A percentile compares a stretch with the other conserved stretches of the same genome.
These are phyloP conservation scores for Orychophragmus violaceus DNA, from an alignment of 345 rosid genomes.

Conservation along the genomic window DNA sequence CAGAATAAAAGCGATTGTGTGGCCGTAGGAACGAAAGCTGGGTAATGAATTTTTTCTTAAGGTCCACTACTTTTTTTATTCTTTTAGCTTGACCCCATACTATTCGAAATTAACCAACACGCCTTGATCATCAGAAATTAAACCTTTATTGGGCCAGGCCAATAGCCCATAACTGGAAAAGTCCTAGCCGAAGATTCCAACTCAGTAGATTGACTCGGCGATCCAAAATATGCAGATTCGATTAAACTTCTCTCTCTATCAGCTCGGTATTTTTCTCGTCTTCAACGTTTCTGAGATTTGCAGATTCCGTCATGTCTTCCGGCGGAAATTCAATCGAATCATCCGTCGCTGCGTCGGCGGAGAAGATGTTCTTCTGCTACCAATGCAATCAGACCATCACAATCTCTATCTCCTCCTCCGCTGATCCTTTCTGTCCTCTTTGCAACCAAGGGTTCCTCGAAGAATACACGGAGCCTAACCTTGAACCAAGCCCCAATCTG, in stretches of 20 bases:
- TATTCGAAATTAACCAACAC: not conserved
- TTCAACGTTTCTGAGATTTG: not conserved
- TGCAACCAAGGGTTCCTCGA: constrained; percentile 59
- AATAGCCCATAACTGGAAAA: too few species aligned
- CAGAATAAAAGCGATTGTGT: constrained; percentile 13
- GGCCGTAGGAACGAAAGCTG: constrained; percentile 8
- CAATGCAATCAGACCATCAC: constrained; percentile 54
- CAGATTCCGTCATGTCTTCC: constrained; percentile 23
- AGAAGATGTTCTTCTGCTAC: constrained; percentile 54
- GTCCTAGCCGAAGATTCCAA: too few species aligned
- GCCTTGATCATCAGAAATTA: not conserved
- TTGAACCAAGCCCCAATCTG: constrained; percentile 31
- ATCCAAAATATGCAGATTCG: too few species aligned
- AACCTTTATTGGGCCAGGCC: not conserved
- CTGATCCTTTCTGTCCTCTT: constrained; percentile 52
- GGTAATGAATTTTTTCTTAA: not conserved
- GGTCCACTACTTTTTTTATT: not conserved
- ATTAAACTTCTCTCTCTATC: too few species aligned
- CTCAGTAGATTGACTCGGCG: too few species aligned
- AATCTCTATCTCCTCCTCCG: constrained; percentile 32
- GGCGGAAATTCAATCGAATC: constrained; percentile 26
- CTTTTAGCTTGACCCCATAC: not conserved
- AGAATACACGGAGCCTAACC: constrained; percentile 44
- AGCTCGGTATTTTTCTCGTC: not conserved
- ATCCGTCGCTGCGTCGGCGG: constrained; percentile 2